phyloP scores from a whole-genome alignment of 1,139 yeast genomes.

The Hansenula sp. region DNA sequence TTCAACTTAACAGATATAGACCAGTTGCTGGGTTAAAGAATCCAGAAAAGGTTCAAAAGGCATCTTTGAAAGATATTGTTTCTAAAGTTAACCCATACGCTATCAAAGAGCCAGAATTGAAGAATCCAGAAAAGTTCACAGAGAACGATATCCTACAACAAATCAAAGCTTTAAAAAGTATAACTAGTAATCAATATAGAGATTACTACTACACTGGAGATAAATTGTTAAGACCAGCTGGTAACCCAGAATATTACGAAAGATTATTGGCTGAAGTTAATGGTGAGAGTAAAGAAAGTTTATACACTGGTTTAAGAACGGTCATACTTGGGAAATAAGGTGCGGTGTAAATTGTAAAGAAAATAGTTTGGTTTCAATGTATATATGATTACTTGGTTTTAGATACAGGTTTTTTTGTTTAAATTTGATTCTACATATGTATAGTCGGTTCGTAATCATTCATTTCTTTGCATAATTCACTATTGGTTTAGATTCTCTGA shows the following conservation, averaged over 20 bases:
- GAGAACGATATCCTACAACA: slow-evolving; percentile 58
- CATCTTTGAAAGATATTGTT: slow-evolving; percentile 20
- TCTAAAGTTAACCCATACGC: slow-evolving; percentile 22
- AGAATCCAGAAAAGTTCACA: slow-evolving; percentile 32
- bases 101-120: slow-evolving; percentile 30
- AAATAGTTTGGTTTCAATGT: neutral
- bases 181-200: slow-evolving; percentile 58
- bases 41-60: slow-evolving; percentile 9
- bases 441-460: slow-evolving; percentile 1
- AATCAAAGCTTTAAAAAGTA: slow-evolving; percentile 51
- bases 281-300: slow-evolving; percentile 69
- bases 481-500: slow-evolving; percentile 31
- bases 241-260: slow-evolving; percentile 75
- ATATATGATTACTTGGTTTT: neutral
- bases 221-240: slow-evolving; percentile 69
- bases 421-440: neutral
- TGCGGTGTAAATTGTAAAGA: neutral
- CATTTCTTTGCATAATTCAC: slow-evolving; percentile 52
- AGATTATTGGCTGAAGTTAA: slow-evolving; percentile 66
- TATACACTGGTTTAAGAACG: slow-evolving; percentile 61
- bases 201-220: slow-evolving; percentile 61
- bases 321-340: slow-evolving; percentile 60
- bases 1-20: slow-evolving; percentile 55
- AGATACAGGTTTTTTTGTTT: too few relatives aligned
- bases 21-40: slow-evolving; percentile 37